Percentiles rank a stretch among this genome's conserved stretches.
These are phyloP conservation scores for Urtica urens DNA, from an alignment of 306 rosid species.

Conservation along the genomic window DNA sequence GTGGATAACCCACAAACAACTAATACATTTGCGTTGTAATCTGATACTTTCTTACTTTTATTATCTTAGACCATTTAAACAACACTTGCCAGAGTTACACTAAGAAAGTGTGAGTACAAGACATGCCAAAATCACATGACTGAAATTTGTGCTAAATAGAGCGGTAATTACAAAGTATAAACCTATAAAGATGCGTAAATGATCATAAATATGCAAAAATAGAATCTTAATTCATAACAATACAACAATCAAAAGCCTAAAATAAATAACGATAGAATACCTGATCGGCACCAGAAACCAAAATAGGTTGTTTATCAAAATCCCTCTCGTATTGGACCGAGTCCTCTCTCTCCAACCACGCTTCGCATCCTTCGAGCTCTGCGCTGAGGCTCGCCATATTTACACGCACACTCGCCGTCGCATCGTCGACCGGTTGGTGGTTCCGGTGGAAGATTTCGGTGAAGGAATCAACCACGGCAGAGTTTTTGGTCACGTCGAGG, in stretches of 20 bases:
- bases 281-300: conserved; percentile 62
- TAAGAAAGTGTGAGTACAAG: too few species aligned
- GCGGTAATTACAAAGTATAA: too few species aligned
- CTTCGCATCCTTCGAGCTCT: conserved; percentile 51
- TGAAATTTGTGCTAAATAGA: too few species aligned
- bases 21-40: too few species aligned
- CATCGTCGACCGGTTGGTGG: conserved; percentile 10
- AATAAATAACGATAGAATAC: too few species aligned
- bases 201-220: not conserved
- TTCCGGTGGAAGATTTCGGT: conserved; percentile 49
- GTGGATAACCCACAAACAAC: too few species aligned
- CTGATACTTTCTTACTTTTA: too few species aligned
- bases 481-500: conserved; percentile 73
- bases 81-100: too few species aligned
- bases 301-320: conserved; percentile 52
- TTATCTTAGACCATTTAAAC: too few species aligned
- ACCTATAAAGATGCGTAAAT: too few species aligned
- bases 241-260: not conserved
- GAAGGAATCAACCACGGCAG: conserved; percentile 53
- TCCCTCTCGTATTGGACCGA: conserved; percentile 63
- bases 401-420: conserved; percentile 19
- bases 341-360: conserved; percentile 78
- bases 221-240: not conserved
- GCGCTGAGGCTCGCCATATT: conserved; percentile 29
- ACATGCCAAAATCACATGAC: too few species aligned